Base-by-base conservation (phyloP, 208 protist genomes). In the Angomonas ambiguus region DNA sequence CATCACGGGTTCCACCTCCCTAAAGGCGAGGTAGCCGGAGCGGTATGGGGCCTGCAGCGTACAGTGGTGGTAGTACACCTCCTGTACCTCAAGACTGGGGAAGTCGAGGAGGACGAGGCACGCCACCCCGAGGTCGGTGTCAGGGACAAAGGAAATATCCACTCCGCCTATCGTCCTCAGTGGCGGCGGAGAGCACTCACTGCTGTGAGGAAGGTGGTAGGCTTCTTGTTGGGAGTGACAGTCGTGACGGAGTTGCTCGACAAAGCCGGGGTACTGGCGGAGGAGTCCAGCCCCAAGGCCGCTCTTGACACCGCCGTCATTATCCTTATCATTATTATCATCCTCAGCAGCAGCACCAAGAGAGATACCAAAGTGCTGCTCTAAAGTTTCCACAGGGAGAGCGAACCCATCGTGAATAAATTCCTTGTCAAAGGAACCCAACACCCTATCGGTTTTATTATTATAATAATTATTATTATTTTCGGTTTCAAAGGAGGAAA, bases 21-120 rank as follows among this genome's bases (percentile, higher is more conserved):
- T 85, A 57, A 98, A 98, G 16, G 97, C 96, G 1, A 99, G 72
- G 74, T 94, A 99, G 5, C 96, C 96, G 0, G 94, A 76, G 0
- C 98, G 76, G 74, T 99, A 99, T 0, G 95, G 96, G 42, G 87
- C 80, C 30, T 32, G 71, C 25, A 90, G 51, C 28, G 72, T 73
- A 65, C 85, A 92, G 55, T 79, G 72, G 45, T 88, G 76, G 73
- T 91, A 68, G 51, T 79, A 74, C 2, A 60, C 76, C 51, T 67
- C 34, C 25, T 80, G 59, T 0, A 62, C 30, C 45, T 70, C 56
- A 62, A 95, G 62, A 0, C 70, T 77, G 2, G 88, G 88, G 67
- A 90, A 95, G 48, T 63, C 59, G 51, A 95, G 45, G 11, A 95
- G 69, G 38, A 77, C 76, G 8, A 92, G 71, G 57, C 79, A 90